These are phyloP conservation scores for Calonectria pauciramosa DNA, from an alignment of 2,329 filamentous ascomycete species.

Conservation along the genomic window DNA sequence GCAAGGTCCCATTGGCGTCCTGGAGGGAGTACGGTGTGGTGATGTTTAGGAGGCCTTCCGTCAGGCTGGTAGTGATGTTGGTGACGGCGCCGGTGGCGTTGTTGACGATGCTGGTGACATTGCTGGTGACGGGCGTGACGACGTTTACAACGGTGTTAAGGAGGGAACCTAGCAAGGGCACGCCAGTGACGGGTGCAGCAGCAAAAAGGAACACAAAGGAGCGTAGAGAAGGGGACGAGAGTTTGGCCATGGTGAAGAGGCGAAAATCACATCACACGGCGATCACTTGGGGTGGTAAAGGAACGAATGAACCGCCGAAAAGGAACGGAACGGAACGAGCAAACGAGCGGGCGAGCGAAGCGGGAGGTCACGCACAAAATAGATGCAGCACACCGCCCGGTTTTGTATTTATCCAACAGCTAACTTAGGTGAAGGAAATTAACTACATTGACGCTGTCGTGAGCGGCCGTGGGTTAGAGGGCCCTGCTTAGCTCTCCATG, in stretches of 20 bases:
- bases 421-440: not conserved
- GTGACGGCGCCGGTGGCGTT: not conserved
- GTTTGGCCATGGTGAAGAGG: not conserved
- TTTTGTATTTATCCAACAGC: not conserved
- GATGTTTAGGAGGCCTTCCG: not conserved
- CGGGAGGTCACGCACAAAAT: not conserved
- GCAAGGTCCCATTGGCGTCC: not conserved
- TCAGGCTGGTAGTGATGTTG: not conserved
- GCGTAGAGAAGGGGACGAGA: not conserved
- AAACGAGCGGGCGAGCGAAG: not conserved
- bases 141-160: not conserved
- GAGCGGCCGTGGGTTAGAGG: too few species aligned
- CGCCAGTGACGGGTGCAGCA: not conserved
- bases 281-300: not conserved
- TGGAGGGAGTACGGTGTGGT: not conserved
- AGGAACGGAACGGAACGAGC: not conserved
- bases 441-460: not conserved
- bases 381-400: not conserved
- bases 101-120: not conserved
- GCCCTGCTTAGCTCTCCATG: too few species aligned
- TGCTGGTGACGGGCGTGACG: not conserved
- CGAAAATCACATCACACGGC: not conserved
- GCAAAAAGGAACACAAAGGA: not conserved
- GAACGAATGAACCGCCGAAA: not conserved
- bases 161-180: not conserved